Evolutionary conservation across 371 early-diverging fungal genomes (phyloP).

Genomic region (Rhizopus sp.): DNA sequence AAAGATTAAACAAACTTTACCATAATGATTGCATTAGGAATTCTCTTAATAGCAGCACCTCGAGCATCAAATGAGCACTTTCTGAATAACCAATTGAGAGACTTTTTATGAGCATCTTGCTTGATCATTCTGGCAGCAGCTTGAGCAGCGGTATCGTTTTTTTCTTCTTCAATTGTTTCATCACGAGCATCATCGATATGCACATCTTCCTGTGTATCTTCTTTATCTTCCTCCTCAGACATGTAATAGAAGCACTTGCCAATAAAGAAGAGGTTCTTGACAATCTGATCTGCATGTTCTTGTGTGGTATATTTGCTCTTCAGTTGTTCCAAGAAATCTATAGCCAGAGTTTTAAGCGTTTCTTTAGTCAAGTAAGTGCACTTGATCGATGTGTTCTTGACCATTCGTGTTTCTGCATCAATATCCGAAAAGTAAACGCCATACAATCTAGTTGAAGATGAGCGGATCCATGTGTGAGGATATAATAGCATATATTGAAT

Average conservation of each 20-base stretch:
- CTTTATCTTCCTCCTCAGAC: constrained; percentile 46
- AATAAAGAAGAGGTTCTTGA: constrained; percentile 93
- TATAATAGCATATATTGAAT: constrained; percentile 66
- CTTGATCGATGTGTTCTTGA: constrained; percentile 21
- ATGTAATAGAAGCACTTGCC: constrained; percentile 72
- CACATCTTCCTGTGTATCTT: constrained; percentile 30
- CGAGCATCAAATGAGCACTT: constrained; percentile 72
- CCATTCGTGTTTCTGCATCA: constrained; percentile 55
- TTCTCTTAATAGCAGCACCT: constrained; percentile 55
- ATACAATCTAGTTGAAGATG: constrained; percentile 69
- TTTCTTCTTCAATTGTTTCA: constrained; percentile 29
- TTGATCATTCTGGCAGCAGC: constrained; percentile 15
- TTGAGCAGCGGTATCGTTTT: constrained; percentile 11
- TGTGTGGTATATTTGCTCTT: constrained; percentile 68
- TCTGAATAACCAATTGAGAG: constrained; percentile 65
- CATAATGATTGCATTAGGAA: constrained; percentile 43
- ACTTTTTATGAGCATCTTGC: constrained; percentile 32
- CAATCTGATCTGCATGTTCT: constrained; percentile 85
- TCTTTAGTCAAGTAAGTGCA: constrained; percentile 49
- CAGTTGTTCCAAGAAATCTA: constrained; percentile 72
- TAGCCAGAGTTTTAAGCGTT: constrained; percentile 57
- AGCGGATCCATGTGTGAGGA: constrained; percentile 91
- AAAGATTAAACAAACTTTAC: constrained; percentile 26
- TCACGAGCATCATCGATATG: constrained; percentile 35
- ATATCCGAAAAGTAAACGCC: constrained; percentile 77